Evolutionary conservation across 1,139 yeast species (phyloP), one percentile per base, ranked within the genome.

Genomic region (Magnusiomyces tetraspermus): DNA sequence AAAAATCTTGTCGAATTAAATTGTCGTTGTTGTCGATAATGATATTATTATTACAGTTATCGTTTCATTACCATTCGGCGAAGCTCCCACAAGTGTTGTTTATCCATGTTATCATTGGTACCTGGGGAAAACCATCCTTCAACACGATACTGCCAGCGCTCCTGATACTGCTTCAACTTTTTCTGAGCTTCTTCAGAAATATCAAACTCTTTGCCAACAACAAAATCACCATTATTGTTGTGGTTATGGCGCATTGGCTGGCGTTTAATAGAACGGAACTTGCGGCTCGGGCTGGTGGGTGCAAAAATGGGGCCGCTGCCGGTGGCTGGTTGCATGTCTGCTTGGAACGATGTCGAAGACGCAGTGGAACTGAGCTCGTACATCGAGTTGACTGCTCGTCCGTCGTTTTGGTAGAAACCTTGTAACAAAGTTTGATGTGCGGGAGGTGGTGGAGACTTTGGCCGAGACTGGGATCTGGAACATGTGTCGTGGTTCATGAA

Each of bases 51-150:
- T 41, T 24, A 3, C 21, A 13, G 13, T 21, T 50, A 46, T 26
- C 49, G 40, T 42, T 53, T 58, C 70, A 67, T 67, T 2, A 79
- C 80, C 77, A 79, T 73, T 55, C 73, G 73, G 46, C 83, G 66
- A 46, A 79, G 78, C 59, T 79, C 84, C 74, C 78, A 74, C 59
- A 74, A 69, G 60, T 75, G 72, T 44, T 76, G 79, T 36, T 69
- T 62, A 53, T 69, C 73, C 56, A 63, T 59, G 4, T 50, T 62
- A 52, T 72, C 78, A 47, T 72, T 68, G 5, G 10, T 24, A 15
- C 30, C 49, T 11, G 72, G 71, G 10, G 70, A 67, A 58, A 78
- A 78, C 85, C 85, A 80, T 55, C 77, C 74, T 50, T 66, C 68
- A 15, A 76, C 75, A 58, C 78, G 79, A 58, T 73, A 70, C 38